phyloP scores from a whole-genome alignment of 805 yeast species.

The Candida gorgasii region DNA sequence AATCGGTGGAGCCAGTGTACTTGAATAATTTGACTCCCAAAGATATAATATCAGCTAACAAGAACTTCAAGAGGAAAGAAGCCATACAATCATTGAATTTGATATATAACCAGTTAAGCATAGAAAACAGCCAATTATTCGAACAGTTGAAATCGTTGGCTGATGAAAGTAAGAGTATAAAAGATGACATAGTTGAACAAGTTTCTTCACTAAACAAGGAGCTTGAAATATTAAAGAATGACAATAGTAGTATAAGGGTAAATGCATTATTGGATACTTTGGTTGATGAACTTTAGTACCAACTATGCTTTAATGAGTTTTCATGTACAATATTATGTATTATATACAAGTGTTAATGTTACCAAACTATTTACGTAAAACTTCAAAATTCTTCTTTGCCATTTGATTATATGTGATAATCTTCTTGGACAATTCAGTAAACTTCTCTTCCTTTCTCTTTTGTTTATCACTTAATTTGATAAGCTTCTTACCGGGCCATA shows the following conservation, averaged over 20 bases:
- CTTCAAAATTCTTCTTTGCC: conserved; percentile 38
- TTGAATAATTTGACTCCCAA: conserved; percentile 31
- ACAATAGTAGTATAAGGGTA: conserved; percentile 21
- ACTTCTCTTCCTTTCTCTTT: conserved; percentile 29
- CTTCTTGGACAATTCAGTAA: conserved; percentile 38
- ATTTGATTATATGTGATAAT: conserved; percentile 38
- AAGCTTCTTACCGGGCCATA: conserved; percentile 73
- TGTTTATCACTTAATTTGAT: conserved; percentile 48
- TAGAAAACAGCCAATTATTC: conserved; percentile 33
- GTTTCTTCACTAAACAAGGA: conserved; percentile 24
- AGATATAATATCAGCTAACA: conserved; percentile 34
- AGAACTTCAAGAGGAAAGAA: conserved; percentile 21
- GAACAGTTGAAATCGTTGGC: conserved; percentile 23
- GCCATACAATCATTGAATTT: conserved; percentile 29
- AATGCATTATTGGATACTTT: conserved; percentile 24
- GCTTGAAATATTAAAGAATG: conserved; percentile 19
- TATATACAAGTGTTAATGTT: not conserved
- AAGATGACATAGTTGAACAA: conserved; percentile 22
- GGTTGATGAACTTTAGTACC: conserved; percentile 13
- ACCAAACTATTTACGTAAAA: not conserved
- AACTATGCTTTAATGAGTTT: not conserved
- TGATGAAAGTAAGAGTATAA: conserved; percentile 21
- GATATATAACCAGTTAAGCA: conserved; percentile 37
- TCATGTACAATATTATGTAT: not conserved
- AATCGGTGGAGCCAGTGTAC: conserved; percentile 20